These are phyloP conservation scores for Pyrrhoderma lamaoense DNA, from an alignment of 1,284 basidiomycete genomes.

Conservation along the genomic window DNA sequence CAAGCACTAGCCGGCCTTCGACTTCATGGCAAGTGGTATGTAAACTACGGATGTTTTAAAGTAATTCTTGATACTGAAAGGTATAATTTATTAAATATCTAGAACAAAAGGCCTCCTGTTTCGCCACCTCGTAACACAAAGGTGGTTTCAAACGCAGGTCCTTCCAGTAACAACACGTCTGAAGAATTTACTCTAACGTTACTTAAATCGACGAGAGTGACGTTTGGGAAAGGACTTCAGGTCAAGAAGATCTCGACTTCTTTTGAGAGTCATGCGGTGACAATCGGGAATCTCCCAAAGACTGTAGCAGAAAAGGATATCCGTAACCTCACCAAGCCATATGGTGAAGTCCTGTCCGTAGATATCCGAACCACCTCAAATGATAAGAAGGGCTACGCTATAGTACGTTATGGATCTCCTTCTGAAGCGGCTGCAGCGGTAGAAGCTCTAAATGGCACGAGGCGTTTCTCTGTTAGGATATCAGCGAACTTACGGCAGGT, in stretches of 20 bases:
- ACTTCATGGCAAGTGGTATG: not conserved
- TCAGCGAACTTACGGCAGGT: not conserved
- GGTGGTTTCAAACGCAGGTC: not conserved
- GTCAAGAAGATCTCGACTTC: slow-evolving; percentile 9
- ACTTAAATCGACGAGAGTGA: slow-evolving; percentile 11
- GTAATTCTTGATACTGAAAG: not conserved
- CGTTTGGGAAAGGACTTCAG: slow-evolving; percentile 14
- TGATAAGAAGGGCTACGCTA: slow-evolving; percentile 2
- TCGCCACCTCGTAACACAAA: not conserved
- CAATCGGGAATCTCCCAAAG: slow-evolving; percentile 12
- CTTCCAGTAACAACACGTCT: not conserved
- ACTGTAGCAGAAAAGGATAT: slow-evolving; percentile 5
- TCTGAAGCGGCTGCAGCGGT: slow-evolving; percentile 11
- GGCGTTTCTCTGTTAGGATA: not conserved
- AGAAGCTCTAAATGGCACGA: slow-evolving; percentile 5
- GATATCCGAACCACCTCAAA: not conserved
- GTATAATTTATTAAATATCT: not conserved
- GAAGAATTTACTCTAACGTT: slow-evolving; percentile 5
- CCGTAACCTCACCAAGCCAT: slow-evolving; percentile 1
- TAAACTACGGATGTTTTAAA: not conserved
- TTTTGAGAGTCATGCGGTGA: slow-evolving; percentile 10
- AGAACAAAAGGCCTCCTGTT: not conserved
- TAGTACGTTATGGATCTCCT: slow-evolving; percentile 3
- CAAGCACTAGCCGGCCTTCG: too few relatives aligned
- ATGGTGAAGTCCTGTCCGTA: slow-evolving; percentile 4